Conservation (phyloP, 768 basidiomycete genomes). For the Boletus coccyginus region DNA sequence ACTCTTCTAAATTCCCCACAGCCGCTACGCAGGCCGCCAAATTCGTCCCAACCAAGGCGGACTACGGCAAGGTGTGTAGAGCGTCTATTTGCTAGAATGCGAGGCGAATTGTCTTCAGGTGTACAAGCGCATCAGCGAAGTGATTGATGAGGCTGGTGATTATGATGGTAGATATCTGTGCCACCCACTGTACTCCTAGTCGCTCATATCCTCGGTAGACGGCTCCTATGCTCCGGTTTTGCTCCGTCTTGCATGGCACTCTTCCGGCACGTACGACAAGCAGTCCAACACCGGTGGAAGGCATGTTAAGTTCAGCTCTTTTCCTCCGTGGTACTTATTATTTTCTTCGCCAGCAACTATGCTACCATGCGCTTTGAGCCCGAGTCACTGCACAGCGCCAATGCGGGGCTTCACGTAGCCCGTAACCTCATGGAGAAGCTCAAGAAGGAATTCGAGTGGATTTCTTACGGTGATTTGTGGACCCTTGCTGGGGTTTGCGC, state of each 20-base stretch:
- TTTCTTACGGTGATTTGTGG: constrained; percentile 95
- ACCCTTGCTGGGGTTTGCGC: constrained; percentile 93
- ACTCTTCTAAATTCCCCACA: constrained; percentile 48
- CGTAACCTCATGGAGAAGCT: constrained; percentile 81
- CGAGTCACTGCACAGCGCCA: constrained; percentile 80
- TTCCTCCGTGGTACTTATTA: background rate
- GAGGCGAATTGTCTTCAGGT: constrained; percentile 46
- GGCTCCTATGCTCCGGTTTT: constrained; percentile 87
- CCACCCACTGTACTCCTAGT: background rate
- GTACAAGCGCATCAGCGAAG: constrained; percentile 83
- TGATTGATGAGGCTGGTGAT: constrained; percentile 61
- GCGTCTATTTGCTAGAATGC: background rate
- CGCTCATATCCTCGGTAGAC: constrained; percentile 42
- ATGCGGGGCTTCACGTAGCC: constrained; percentile 78
- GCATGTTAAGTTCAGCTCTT: constrained; percentile 33
- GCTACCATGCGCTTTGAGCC: constrained; percentile 98
- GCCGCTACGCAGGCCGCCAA: constrained; percentile 59
- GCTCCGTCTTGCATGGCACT: constrained; percentile 91
- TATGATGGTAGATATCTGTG: constrained; percentile 71
- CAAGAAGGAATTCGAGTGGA: constrained; percentile 89
- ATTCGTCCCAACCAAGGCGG: constrained; percentile 74
- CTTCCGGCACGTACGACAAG: constrained; percentile 92
- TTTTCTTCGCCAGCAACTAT: constrained; percentile 66
- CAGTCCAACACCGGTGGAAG: constrained; percentile 75
- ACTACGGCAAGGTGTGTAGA: constrained; percentile 77